Conservation (phyloP, 495 filamentous ascomycete genomes). For the Neurospora africana region DNA sequence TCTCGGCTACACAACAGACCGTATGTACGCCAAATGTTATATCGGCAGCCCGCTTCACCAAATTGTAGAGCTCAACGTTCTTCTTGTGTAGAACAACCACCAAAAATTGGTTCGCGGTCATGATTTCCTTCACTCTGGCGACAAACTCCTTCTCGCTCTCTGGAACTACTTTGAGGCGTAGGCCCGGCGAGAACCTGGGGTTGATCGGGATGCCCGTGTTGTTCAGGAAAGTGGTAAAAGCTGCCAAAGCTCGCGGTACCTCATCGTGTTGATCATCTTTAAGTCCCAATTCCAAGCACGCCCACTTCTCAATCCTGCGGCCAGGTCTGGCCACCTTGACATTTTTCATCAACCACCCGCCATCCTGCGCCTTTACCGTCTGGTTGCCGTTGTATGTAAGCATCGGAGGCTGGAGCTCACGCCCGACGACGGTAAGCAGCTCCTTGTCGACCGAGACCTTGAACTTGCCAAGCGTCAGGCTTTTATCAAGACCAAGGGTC, state of each 20-base stretch:
- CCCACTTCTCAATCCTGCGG: conserved; percentile 23
- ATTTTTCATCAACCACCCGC: conserved; percentile 29
- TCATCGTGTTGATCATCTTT: background rate
- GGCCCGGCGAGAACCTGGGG: background rate
- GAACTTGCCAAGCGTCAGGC: conserved; percentile 34
- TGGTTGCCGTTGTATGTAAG: conserved; percentile 35
- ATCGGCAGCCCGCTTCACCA: conserved; percentile 59
- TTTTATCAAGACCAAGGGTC: conserved; percentile 28
- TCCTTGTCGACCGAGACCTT: conserved; percentile 41
- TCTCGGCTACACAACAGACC: conserved; percentile 46
- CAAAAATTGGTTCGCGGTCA: conserved; percentile 32
- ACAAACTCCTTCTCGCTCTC: conserved; percentile 3
- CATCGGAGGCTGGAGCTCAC: conserved; percentile 46
- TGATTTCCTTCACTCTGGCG: background rate
- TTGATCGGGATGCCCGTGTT: conserved; percentile 27
- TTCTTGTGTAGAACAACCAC: conserved; percentile 50
- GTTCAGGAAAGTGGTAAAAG: conserved; percentile 24
- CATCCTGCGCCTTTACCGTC: conserved; percentile 11
- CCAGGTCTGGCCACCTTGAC: conserved; percentile 24
- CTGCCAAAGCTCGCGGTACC: conserved; percentile 12
- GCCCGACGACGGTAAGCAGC: conserved; percentile 55
- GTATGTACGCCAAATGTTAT: conserved; percentile 52
- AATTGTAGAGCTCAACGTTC: conserved; percentile 47
- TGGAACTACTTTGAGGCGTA: background rate
- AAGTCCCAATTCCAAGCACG: conserved; percentile 6